phyloP scores from a whole-genome alignment of 106 monocot genomes.

The Apostasia shenzhenica region DNA sequence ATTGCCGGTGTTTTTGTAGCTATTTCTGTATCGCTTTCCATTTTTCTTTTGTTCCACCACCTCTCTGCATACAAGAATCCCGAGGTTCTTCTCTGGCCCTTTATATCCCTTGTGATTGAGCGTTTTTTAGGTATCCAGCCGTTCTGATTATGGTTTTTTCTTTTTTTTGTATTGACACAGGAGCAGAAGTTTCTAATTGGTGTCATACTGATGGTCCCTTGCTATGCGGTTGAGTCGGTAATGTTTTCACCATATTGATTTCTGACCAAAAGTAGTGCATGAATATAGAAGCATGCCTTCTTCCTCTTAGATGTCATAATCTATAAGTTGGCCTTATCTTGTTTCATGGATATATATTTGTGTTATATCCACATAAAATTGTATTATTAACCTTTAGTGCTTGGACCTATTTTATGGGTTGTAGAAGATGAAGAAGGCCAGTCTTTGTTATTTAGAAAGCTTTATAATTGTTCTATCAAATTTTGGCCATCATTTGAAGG shows the following conservation, averaged over 20 bases:
- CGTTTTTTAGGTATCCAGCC: neutral
- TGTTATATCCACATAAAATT: too few relatives aligned
- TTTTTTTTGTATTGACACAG: slow-evolving; percentile 18
- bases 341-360: too few relatives aligned
- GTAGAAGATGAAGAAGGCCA: too few relatives aligned
- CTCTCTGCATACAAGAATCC: slow-evolving; percentile 63
- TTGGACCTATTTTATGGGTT: too few relatives aligned
- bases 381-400: too few relatives aligned
- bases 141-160: neutral
- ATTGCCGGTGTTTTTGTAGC: slow-evolving; percentile 51
- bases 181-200: slow-evolving; percentile 91
- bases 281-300: neutral
- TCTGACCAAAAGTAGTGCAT: neutral
- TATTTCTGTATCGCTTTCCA: slow-evolving; percentile 36
- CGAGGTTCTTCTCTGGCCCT: slow-evolving; percentile 32
- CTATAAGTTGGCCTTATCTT: neutral
- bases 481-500: too few relatives aligned
- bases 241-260: neutral
- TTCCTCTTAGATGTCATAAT: neutral
- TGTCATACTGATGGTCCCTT: slow-evolving; percentile 87
- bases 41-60: slow-evolving; percentile 49
- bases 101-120: neutral
- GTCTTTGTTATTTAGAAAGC: too few relatives aligned
- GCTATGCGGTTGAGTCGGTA: slow-evolving; percentile 85
- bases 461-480: too few relatives aligned